Evolutionary conservation across 2,329 filamentous ascomycete species (phyloP).

Genomic region (Corinectria fuckeliana): DNA sequence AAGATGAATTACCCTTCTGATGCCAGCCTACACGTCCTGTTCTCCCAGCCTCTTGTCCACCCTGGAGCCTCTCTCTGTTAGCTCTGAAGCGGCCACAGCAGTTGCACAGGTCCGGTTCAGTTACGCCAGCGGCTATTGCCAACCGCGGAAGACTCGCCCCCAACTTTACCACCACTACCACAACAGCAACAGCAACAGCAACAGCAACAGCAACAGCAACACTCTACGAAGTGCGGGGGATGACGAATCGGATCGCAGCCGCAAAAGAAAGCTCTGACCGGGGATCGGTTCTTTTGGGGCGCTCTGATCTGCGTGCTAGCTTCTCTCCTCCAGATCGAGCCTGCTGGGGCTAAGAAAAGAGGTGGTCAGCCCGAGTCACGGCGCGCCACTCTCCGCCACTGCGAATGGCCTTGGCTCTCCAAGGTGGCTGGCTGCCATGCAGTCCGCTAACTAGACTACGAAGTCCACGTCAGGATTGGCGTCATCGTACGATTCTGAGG

Average conservation of each 20-base stretch:
- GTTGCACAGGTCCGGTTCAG: background rate
- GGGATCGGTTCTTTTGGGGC: background rate
- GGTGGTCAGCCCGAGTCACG: background rate
- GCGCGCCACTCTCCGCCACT: too few species aligned
- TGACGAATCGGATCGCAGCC: background rate
- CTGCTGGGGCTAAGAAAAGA: too few species aligned
- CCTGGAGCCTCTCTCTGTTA: background rate
- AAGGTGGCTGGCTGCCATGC: background rate
- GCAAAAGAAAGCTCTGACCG: background rate
- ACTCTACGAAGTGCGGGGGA: background rate
- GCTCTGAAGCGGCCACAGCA: background rate
- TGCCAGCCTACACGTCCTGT: background rate
- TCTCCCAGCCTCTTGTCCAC: background rate
- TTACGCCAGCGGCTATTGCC: background rate
- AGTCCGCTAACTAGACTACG: background rate
- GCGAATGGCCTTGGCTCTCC: too few species aligned
- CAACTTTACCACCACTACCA: background rate
- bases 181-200: background rate
- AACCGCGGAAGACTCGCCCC: background rate
- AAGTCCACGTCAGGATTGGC: too few species aligned
- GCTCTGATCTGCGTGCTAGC: background rate
- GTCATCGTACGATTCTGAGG: slow-evolving; percentile 1
- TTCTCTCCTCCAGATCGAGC: background rate
- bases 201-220: too few species aligned
- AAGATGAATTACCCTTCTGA: background rate